phyloP scores from a whole-genome alignment of 108 stramenopile genomes.

The Skeletonema tropicum region DNA sequence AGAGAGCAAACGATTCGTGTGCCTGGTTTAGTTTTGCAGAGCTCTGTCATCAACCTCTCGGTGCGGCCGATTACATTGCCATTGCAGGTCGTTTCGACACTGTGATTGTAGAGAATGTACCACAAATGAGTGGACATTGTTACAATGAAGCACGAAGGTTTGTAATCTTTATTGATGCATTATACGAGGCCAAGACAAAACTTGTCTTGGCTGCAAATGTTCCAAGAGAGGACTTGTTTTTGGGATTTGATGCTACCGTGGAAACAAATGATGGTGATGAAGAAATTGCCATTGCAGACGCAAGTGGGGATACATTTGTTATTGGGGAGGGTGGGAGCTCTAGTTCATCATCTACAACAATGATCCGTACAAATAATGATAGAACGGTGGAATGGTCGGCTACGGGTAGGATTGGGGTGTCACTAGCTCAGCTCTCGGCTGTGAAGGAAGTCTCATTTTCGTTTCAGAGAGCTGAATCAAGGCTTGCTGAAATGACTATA shows the following conservation, averaged over 20 bases:
- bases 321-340: constrained; percentile 54
- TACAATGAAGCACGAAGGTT: constrained; percentile 63
- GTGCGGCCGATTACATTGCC: constrained; percentile 41
- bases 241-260: constrained; percentile 46
- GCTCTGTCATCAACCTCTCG: constrained; percentile 38
- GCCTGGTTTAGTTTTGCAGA: constrained; percentile 36
- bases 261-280: constrained; percentile 53
- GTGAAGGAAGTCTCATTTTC: constrained; percentile 54
- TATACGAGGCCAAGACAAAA: constrained; percentile 57
- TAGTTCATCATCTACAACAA: constrained; percentile 49
- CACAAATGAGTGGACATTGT: constrained; percentile 21
- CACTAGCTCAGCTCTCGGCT: constrained; percentile 50
- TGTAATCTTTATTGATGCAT: constrained; percentile 65
- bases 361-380: constrained; percentile 27
- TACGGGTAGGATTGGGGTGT: constrained; percentile 52
- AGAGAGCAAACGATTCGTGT: constrained; percentile 24
- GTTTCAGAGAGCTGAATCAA: constrained; percentile 47
- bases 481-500: constrained; percentile 41
- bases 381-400: constrained; percentile 51
- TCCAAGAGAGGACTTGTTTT: constrained; percentile 42
- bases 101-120: constrained; percentile 31
- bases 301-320: constrained; percentile 21
- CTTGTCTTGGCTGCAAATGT: constrained; percentile 37
- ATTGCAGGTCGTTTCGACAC: constrained; percentile 13
- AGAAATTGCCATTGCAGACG: constrained; percentile 30